Percentiles rank a stretch among this genome's conserved stretches.
Evolutionary conservation across 805 yeast genomes (phyloP).

Genomic region (Hyphopichia homilentoma): DNA sequence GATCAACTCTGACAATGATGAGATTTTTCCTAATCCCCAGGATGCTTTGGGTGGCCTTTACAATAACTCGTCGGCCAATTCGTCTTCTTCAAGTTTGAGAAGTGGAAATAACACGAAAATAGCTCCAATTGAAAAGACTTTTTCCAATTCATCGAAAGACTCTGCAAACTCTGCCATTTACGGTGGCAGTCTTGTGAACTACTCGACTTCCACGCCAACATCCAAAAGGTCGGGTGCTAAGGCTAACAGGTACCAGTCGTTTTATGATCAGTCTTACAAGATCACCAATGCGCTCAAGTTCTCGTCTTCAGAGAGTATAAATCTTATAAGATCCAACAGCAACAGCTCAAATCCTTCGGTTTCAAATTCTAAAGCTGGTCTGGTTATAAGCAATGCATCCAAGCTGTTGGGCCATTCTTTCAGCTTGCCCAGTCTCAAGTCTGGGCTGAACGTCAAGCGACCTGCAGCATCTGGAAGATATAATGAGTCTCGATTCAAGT

Average conservation of each 20-base stretch:
- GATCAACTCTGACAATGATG: constrained; percentile 9
- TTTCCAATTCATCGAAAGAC: constrained; percentile 31
- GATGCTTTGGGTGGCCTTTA: constrained; percentile 17
- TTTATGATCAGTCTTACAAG: constrained; percentile 42
- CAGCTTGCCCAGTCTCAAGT: constrained; percentile 21
- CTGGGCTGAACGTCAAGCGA: constrained; percentile 2
- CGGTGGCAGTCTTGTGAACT: constrained; percentile 5
- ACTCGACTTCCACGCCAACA: constrained; percentile 13
- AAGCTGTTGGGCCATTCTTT: constrained; percentile 22
- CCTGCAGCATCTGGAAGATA: neutral
- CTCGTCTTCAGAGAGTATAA: constrained; percentile 22
- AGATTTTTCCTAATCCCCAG: constrained; percentile 20
- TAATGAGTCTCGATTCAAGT: neutral
- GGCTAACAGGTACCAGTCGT: constrained; percentile 45
- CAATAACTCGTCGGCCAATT: constrained; percentile 27
- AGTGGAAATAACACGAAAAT: constrained; percentile 9
- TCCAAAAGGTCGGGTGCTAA: constrained; percentile 37
- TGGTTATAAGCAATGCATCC: constrained; percentile 2
- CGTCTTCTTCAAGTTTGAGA: constrained; percentile 30
- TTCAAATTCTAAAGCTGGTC: constrained; percentile 3
- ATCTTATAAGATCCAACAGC: constrained; percentile 14
- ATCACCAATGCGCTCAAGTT: constrained; percentile 42
- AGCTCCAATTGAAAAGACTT: constrained; percentile 32
- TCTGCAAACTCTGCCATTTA: constrained; percentile 13
- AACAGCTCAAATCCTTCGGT: neutral